Conservation (phyloP, 192 early-diverging fungal genomes). For the Podila clonocystis region DNA sequence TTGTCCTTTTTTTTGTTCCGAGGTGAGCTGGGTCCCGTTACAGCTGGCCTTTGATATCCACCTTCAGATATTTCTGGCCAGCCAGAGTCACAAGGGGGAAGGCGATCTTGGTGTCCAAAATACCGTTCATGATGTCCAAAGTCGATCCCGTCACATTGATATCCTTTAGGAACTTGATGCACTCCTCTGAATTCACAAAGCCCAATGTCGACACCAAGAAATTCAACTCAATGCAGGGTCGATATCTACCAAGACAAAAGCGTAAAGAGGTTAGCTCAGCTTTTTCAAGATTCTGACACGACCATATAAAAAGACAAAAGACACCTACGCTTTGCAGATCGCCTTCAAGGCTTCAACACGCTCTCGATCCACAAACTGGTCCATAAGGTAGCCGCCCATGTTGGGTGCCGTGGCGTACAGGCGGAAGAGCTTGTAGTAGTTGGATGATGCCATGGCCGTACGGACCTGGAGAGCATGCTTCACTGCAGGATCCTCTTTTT, state of each 20-base stretch:
- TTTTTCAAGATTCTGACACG: not conserved
- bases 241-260: slow-evolving; percentile 52
- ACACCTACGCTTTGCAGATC: slow-evolving; percentile 80
- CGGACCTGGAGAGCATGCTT: slow-evolving; percentile 89
- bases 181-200: slow-evolving; percentile 60
- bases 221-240: slow-evolving; percentile 65
- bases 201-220: slow-evolving; percentile 76
- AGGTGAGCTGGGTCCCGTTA: slow-evolving; percentile 17
- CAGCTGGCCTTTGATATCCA: slow-evolving; percentile 86
- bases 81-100: slow-evolving; percentile 58
- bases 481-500: slow-evolving; percentile 72
- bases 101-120: slow-evolving; percentile 69
- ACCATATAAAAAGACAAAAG: not conserved
- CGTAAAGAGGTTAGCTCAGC: not conserved
- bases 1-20: not conserved
- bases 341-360: slow-evolving; percentile 78
- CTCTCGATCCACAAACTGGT: slow-evolving; percentile 91
- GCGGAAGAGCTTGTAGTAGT: slow-evolving; percentile 88
- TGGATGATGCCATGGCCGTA: slow-evolving; percentile 77
- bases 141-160: slow-evolving; percentile 48
- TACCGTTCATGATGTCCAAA: slow-evolving; percentile 37
- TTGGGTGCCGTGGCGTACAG: slow-evolving; percentile 83
- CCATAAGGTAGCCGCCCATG: slow-evolving; percentile 92
- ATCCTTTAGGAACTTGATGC: slow-evolving; percentile 60
- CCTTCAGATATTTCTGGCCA: slow-evolving; percentile 69